A percentile compares a stretch with the other conserved stretches of the same genome.
Conservation (phyloP, 2,329 filamentous ascomycete genomes). For the Penicillium sumatraense region DNA sequence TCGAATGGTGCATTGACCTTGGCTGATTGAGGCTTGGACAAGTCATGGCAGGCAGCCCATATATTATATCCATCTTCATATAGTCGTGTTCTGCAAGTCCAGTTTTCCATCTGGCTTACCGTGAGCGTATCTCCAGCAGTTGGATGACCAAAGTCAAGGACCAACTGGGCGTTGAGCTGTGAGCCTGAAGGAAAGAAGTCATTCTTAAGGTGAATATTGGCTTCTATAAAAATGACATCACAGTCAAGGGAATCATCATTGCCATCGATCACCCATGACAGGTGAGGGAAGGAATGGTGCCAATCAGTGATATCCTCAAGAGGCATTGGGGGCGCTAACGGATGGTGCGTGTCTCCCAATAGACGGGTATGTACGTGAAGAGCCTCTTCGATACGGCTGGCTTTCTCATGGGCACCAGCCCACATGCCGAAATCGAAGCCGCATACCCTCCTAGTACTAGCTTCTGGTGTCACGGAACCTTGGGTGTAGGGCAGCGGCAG, state of each 20-base stretch:
- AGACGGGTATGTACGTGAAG: constrained; percentile 51
- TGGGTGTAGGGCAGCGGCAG: constrained; percentile 40
- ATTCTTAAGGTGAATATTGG: constrained; percentile 48
- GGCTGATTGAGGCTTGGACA: constrained; percentile 39
- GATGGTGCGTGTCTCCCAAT: constrained; percentile 43
- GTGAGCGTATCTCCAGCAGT: constrained; percentile 36
- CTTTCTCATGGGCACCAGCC: constrained; percentile 45
- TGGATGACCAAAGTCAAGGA: constrained; percentile 46
- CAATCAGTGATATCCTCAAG: constrained; percentile 47
- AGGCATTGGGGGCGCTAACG: constrained; percentile 39
- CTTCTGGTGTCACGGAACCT: constrained; percentile 39
- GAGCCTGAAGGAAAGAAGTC: constrained; percentile 49
- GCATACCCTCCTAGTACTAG: constrained; percentile 33
- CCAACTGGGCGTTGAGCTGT: constrained; percentile 47
- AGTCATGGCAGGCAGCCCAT: constrained; percentile 36
- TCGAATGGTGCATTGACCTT: constrained; percentile 50
- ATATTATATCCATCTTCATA: constrained; percentile 43
- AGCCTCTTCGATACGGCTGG: constrained; percentile 42
- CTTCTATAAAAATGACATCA: constrained; percentile 51
- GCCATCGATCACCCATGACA: constrained; percentile 41
- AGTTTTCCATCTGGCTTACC: constrained; percentile 43
- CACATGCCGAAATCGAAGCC: constrained; percentile 52
- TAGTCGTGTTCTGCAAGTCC: constrained; percentile 49
- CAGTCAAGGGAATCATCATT: constrained; percentile 39
- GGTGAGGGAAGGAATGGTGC: constrained; percentile 46